Evolutionary conservation across 2,329 filamentous ascomycete species (phyloP), one percentile per base, ranked within the genome.

Genomic region (Colletotrichum paranaense): DNA sequence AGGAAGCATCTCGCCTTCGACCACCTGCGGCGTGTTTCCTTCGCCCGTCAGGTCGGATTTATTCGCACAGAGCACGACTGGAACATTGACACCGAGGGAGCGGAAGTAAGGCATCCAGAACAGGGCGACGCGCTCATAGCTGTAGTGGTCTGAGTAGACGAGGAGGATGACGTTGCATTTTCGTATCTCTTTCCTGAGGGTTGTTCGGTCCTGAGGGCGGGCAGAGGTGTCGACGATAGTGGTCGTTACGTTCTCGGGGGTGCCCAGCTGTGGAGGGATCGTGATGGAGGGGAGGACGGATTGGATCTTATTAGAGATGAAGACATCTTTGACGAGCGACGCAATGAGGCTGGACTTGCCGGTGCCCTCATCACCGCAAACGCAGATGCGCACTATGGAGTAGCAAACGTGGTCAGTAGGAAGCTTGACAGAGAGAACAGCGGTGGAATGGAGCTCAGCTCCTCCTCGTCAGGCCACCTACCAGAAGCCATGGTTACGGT

Each of bases 51-150:
- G 87, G 79, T 99, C 97, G n/a, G 95, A 94, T 83, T 99, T 99
- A 87, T 98, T 98, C 80, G 97, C 95, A 80, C 97, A 98, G 69
- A 99, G 86, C 57, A 99, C 95, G 12, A 99, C 97, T 0, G 97
- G 97, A 26, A 99, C 95, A 81, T 99, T 99, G 80, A 99, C 97
- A n/a, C 97, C 97, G 52, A 99, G 90, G 4, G 95, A 98, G 74
- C 97, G 93, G 80, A 99, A 98, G 83, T 98, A 97, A 12, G 97
- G 97, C 90, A 99, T 93, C 97, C 97, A 99, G 83, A 98, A 99
- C 58, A 99, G 88, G 4, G 96, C 97, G 4, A 99, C 95, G 49
- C 97, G 89, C 82, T 99, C 97, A 85, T 98, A 99, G 88, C 95
- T 98, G 86, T 99, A 99, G 84, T 98, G 96, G 82, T 99, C 97